phyloP scores from a whole-genome alignment of 129 eudicot species.

The Artemisia tridentata region DNA sequence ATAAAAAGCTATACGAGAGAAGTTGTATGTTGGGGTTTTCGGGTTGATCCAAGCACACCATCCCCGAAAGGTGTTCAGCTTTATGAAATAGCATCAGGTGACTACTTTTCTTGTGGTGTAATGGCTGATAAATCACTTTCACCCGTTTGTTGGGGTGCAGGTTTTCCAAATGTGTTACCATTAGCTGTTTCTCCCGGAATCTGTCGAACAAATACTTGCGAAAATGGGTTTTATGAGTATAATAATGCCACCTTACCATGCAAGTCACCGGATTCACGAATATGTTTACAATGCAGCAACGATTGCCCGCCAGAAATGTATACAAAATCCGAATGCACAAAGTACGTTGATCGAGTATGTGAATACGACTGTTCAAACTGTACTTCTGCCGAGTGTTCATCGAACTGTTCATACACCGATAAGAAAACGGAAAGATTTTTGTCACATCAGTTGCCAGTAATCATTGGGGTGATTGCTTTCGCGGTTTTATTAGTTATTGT shows the following conservation, averaged over 20 bases:
- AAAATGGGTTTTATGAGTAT: slow-evolving; percentile 48
- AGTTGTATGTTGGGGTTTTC: slow-evolving; percentile 83
- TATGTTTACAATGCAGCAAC: slow-evolving; percentile 71
- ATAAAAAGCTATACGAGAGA: slow-evolving; percentile 55
- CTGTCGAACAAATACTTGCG: slow-evolving; percentile 55
- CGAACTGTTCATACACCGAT: slow-evolving; percentile 46
- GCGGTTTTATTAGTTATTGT: slow-evolving; percentile 63
- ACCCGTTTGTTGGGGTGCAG: slow-evolving; percentile 88
- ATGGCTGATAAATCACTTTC: slow-evolving; percentile 53
- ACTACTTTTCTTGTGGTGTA: slow-evolving; percentile 86
- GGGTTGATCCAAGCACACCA: slow-evolving; percentile 55
- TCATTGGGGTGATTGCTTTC: slow-evolving; percentile 69
- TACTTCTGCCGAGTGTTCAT: slow-evolving; percentile 50
- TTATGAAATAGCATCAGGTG: slow-evolving; percentile 77
- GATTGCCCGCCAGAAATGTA: slow-evolving; percentile 77
- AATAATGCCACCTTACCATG: slow-evolving; percentile 56
- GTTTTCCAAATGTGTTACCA: slow-evolving; percentile 65
- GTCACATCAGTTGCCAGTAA: slow-evolving; percentile 73
- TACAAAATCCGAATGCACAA: slow-evolving; percentile 47
- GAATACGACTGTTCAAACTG: slow-evolving; percentile 76
- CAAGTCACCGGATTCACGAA: slow-evolving; percentile 45
- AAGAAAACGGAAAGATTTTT: slow-evolving; percentile 55
- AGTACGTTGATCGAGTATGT: slow-evolving; percentile 52
- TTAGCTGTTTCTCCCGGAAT: slow-evolving; percentile 74
- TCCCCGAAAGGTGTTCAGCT: slow-evolving; percentile 73